Evolutionary conservation across 1,139 yeast genomes (phyloP).

Genomic region (Kurtzmaniella quercitrusa): DNA sequence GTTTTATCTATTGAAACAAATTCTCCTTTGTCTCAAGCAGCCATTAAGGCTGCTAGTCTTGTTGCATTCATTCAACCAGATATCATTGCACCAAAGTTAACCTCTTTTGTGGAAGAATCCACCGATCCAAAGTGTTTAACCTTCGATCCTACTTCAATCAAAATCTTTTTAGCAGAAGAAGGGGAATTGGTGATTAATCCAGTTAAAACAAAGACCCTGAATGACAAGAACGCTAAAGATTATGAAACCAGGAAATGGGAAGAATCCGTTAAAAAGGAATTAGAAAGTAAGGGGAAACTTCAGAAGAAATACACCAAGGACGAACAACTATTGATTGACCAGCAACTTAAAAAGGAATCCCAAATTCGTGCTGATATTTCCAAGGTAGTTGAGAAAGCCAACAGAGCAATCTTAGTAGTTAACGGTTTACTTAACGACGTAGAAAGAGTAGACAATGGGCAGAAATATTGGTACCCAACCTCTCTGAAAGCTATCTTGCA

Average conservation of each 20-base stretch:
- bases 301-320: conserved; percentile 67
- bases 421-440: conserved; percentile 50
- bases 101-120: conserved; percentile 37
- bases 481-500: conserved; percentile 47
- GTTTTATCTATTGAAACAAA: conserved; percentile 2
- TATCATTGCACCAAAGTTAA: conserved; percentile 49
- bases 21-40: conserved; percentile 31
- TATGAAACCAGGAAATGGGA: conserved; percentile 91
- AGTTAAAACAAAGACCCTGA: conserved; percentile 37
- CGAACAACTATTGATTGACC: conserved; percentile 58
- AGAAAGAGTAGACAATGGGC: conserved; percentile 60
- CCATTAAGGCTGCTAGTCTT: conserved; percentile 58
- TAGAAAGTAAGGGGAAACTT: conserved; percentile 50
- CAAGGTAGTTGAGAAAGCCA: conserved; percentile 30
- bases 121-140: conserved; percentile 11
- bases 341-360: conserved; percentile 60
- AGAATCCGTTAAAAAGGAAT: conserved; percentile 69
- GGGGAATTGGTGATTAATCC: conserved; percentile 71
- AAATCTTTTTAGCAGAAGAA: conserved; percentile 64
- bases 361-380: conserved; percentile 47
- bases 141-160: conserved; percentile 28
- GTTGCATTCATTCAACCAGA: conserved; percentile 68
- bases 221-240: conserved; percentile 67
- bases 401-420: conserved; percentile 51
- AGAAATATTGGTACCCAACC: conserved; percentile 65